Evolutionary conservation across 345 rosid species (phyloP), one percentile per base, ranked within the genome.

Genomic region (Passiflora organensis): DNA sequence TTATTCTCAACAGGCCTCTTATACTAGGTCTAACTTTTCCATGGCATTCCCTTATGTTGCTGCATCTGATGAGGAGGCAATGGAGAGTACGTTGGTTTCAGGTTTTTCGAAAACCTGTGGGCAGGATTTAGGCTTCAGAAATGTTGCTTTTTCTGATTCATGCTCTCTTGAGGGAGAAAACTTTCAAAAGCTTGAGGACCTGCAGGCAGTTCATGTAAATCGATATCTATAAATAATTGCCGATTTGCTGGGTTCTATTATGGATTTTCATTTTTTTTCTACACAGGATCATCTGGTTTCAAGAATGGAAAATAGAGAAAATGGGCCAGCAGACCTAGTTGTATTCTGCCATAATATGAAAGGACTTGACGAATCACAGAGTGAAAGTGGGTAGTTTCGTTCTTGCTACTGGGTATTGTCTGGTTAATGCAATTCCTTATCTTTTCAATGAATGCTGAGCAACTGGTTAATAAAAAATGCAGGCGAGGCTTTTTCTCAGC

Each of bases 1-100:
- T 19, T 78, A 21, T 55, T 60, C n/a, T 64, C 51, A 25, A 60
- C 85, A 93, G 97, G 82, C 28, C 50, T 82, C 84, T 10, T 83
- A 65, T 71, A 67, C 70, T 13, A 67, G 60, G 37, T 83, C 97
- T 67, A 93, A 85, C 63, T 85, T 85, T 68, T 93, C 99, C 51
- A 48, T 89, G 95, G 99, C 91, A 25, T 93, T 89, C 68, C 99
- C 97, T 13, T 93, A 81, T 53, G 80, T 93, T 72, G 56, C 80
- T 66, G 67, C 86, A 32, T 74, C 87, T n/a, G 80, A 74, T 71
- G 83, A 82, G 64, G 86, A 85, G 72, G 70, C 82, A 44, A 78
- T 93, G 81, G 95, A 86, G 71, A 75, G 44, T 56, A 68, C 76
- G 34, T 79, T 93, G 78, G 65, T 89, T 68, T 78, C 85, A 23